phyloP scores from a whole-genome alignment of 352 stramenopile species.

The Achlya hypogyna region DNA sequence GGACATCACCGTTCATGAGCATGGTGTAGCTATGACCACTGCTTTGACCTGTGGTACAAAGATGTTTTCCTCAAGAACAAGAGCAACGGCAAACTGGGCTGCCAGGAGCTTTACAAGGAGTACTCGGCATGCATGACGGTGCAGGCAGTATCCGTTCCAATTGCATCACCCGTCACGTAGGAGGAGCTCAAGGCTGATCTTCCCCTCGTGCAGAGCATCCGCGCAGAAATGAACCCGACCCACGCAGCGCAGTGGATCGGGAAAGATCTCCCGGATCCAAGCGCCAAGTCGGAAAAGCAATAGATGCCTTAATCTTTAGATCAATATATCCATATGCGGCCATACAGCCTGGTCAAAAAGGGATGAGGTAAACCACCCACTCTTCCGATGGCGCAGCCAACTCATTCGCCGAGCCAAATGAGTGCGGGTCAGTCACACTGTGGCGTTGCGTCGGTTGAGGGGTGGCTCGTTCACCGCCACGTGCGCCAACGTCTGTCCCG shows the following conservation, averaged over 20 bases:
- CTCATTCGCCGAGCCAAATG: no score
- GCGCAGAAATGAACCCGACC: slow-evolving; percentile 9
- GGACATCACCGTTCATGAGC: background rate
- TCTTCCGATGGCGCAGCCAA: no score
- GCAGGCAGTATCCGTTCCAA: background rate
- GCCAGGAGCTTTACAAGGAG: slow-evolving; percentile 68
- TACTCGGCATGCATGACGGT: slow-evolving; percentile 72
- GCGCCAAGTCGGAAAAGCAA: background rate
- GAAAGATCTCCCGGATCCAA: slow-evolving; percentile 9
- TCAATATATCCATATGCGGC: no score
- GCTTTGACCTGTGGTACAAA: slow-evolving; percentile 84
- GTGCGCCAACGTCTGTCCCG: no score
- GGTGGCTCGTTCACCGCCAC: no score
- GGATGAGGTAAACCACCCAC: no score
- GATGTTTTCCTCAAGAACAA: slow-evolving; percentile 78
- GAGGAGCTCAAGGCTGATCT: slow-evolving; percentile 11
- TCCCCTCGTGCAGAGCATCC: slow-evolving; percentile 14
- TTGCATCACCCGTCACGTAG: background rate
- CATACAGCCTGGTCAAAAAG: no score
- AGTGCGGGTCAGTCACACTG: no score
- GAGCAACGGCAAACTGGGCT: slow-evolving; percentile 56
- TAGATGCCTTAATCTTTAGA: no score
- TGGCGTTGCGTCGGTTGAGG: no score
- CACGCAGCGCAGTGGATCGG: slow-evolving; percentile 13
- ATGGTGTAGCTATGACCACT: slow-evolving; percentile 48